These are phyloP conservation scores for Cetraspora pellucida DNA, from an alignment of 192 early-diverging fungal species.

Conservation along the genomic window DNA sequence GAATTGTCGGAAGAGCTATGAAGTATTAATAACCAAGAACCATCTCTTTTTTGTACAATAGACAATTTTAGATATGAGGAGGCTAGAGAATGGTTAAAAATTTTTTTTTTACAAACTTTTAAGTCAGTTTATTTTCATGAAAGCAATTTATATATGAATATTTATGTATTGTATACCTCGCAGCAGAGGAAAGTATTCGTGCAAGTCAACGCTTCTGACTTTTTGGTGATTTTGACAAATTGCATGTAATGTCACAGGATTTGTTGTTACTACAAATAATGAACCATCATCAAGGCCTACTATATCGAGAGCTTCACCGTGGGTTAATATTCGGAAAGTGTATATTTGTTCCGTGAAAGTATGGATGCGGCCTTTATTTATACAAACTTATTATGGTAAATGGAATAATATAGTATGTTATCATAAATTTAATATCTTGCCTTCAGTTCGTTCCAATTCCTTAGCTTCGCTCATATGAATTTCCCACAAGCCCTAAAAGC, in stretches of 20 bases:
- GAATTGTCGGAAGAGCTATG: conserved; percentile 65
- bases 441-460: conserved; percentile 62
- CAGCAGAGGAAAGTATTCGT: conserved; percentile 73
- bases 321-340: conserved; percentile 64
- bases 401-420: background rate
- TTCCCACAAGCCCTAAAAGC: conserved; percentile 57
- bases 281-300: conserved; percentile 50
- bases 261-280: conserved; percentile 62
- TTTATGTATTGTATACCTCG: conserved; percentile 15
- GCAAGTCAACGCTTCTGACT: conserved; percentile 59
- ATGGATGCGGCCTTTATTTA: conserved; percentile 44
- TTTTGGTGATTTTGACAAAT: conserved; percentile 54
- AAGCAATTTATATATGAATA: background rate
- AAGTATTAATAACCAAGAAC: conserved; percentile 51
- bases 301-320: conserved; percentile 68
- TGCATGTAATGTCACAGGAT: conserved; percentile 62
- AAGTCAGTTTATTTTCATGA: background rate
- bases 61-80: conserved; percentile 55
- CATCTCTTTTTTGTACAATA: conserved; percentile 41
- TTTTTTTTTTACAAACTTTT: background rate
- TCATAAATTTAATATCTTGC: background rate
- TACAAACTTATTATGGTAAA: background rate
- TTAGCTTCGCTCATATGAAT: conserved; percentile 48
- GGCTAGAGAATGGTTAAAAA: conserved; percentile 25
- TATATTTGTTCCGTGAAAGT: conserved; percentile 72